Percentiles rank a stretch among this genome's conserved stretches.
These are phyloP conservation scores for Naganishia kalamii DNA, from an alignment of 768 basidiomycete species.

Conservation along the genomic window DNA sequence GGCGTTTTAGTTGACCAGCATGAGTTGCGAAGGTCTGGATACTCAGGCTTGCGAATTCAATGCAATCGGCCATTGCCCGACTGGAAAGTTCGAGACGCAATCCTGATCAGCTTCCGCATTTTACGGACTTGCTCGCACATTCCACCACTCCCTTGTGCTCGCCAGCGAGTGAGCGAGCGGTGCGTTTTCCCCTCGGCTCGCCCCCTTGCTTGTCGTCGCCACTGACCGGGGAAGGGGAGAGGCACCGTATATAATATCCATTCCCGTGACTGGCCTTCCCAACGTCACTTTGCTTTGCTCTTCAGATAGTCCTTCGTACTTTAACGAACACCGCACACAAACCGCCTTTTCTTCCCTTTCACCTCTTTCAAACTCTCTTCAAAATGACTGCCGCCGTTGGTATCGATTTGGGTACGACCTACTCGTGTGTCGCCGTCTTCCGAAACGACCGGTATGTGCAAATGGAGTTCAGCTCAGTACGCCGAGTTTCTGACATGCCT, in stretches of 20 bases:
- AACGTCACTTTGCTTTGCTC: not conserved
- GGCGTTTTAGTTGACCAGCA: too few relatives aligned
- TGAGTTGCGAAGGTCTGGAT: too few relatives aligned
- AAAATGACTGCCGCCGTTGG: constrained; percentile 46
- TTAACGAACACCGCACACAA: constrained; percentile 1
- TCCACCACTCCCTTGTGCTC: too few relatives aligned
- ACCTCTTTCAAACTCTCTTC: not conserved
- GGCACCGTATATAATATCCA: not conserved
- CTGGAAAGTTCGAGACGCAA: not conserved
- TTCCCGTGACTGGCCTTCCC: not conserved
- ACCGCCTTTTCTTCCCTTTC: not conserved
- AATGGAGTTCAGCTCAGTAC: not conserved
- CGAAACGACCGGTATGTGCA: constrained; percentile 84
- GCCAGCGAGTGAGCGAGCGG: too few relatives aligned
- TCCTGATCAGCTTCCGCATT: too few relatives aligned
- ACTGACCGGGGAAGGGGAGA: too few relatives aligned
- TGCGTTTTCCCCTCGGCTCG: not conserved
- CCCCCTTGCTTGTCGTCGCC: too few relatives aligned
- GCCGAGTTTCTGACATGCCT: not conserved
- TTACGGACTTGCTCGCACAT: too few relatives aligned
- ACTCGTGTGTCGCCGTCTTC: constrained; percentile 97
- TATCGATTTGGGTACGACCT: constrained; percentile 71
- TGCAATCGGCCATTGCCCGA: too few relatives aligned
- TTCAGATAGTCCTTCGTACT: constrained; percentile 1
- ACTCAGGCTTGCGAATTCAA: too few relatives aligned